A percentile compares a stretch with the other conserved stretches of the same genome.
These are phyloP conservation scores for Aplosporella prunicola DNA, from an alignment of 2,329 filamentous ascomycete species.

Conservation along the genomic window DNA sequence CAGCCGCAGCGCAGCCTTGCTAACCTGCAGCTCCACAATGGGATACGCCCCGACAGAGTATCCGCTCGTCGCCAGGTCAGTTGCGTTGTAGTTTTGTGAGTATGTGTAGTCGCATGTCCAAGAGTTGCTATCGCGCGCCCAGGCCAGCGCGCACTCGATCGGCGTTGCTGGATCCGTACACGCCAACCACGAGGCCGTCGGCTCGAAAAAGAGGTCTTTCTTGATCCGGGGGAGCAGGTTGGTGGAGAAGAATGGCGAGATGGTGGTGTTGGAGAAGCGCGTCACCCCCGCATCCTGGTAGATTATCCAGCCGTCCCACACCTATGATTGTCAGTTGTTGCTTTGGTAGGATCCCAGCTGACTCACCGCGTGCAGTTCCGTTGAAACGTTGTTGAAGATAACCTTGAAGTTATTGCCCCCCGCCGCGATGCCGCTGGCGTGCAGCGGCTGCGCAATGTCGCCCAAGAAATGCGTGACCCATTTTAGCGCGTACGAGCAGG, in stretches of 20 bases:
- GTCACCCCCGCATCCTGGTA: constrained; percentile 27
- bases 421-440: constrained; percentile 28
- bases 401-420: constrained; percentile 32
- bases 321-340: constrained; percentile 17
- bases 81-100: constrained; percentile 20
- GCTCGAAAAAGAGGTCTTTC: constrained; percentile 26
- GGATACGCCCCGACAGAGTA: constrained; percentile 31
- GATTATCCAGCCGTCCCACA: constrained; percentile 32
- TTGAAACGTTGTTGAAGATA: constrained; percentile 24
- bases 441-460: constrained; percentile 34
- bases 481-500: constrained; percentile 33
- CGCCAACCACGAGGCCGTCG: constrained; percentile 26
- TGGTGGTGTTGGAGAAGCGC: constrained; percentile 26
- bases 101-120: constrained; percentile 34
- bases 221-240: constrained; percentile 26
- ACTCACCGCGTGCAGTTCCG: constrained; percentile 31
- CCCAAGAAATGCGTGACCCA: constrained; percentile 35
- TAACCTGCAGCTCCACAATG: constrained; percentile 33
- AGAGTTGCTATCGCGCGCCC: constrained; percentile 31
- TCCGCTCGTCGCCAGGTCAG: constrained; percentile 26
- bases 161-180: constrained; percentile 26
- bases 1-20: constrained; percentile 31
- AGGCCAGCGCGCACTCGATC: constrained; percentile 25
- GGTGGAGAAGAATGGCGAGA: constrained; percentile 26
- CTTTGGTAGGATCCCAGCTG: constrained; percentile 4